These are phyloP conservation scores for Artemisia annua DNA, from an alignment of 129 eudicot species.

Conservation along the genomic window DNA sequence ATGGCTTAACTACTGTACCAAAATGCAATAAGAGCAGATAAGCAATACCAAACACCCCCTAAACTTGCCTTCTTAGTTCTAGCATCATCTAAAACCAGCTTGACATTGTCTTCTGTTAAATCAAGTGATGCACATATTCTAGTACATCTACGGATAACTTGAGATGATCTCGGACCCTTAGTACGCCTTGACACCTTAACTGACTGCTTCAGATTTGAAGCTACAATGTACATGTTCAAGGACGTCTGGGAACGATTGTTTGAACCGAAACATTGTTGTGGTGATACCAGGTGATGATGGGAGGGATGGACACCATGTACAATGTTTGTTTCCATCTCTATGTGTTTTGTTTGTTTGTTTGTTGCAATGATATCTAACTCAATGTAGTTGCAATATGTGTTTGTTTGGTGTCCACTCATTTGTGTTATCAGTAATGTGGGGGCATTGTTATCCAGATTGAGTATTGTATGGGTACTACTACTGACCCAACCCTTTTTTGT, in stretches of 20 bases:
- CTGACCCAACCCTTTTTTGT: neutral
- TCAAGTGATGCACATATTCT: slow-evolving; percentile 68
- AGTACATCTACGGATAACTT: slow-evolving; percentile 3
- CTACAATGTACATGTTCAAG: slow-evolving; percentile 13
- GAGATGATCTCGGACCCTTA: slow-evolving; percentile 25
- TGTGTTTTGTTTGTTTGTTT: neutral
- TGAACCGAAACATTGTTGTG: slow-evolving; percentile 10
- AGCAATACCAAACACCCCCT: no score
- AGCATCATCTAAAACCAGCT: slow-evolving; percentile 68
- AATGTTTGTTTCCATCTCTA: slow-evolving; percentile 24
- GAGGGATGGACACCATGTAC: slow-evolving; percentile 18
- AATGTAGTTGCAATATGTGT: slow-evolving; percentile 12
- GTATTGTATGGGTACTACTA: neutral
- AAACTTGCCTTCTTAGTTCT: slow-evolving; percentile 62
- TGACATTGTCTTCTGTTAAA: slow-evolving; percentile 84
- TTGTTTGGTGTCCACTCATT: slow-evolving; percentile 26
- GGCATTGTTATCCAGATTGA: slow-evolving; percentile 12
- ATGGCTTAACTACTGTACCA: no score
- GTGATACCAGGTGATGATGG: slow-evolving; percentile 26
- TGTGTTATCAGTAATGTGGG: slow-evolving; percentile 10
- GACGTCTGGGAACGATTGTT: slow-evolving; percentile 13
- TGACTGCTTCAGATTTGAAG: slow-evolving; percentile 19
- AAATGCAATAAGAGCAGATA: no score
- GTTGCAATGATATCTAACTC: neutral
- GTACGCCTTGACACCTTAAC: neutral